Conservation (phyloP, 441 rosid genomes). For the Biscutella auriculata region DNA sequence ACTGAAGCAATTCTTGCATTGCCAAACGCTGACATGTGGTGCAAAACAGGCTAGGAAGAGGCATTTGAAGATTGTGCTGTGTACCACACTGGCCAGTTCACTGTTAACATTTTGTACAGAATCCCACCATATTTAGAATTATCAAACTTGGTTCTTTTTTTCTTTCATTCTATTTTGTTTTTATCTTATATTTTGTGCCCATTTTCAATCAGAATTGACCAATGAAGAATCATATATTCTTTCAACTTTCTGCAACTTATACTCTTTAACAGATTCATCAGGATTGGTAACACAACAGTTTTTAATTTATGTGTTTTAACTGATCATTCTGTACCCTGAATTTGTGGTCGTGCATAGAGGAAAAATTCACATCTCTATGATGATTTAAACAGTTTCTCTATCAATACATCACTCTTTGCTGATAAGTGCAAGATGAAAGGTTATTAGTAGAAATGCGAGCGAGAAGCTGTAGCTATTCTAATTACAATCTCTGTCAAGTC, state of each 20-base stretch:
- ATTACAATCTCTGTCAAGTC: conserved; percentile 37
- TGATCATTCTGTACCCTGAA: not conserved
- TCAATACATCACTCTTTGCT: not conserved
- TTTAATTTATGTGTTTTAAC: too few relatives aligned
- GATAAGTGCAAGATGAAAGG: conserved; percentile 3
- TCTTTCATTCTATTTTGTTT: conserved; percentile 9
- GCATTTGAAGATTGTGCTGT: not conserved
- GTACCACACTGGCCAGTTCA: conserved; percentile 6
- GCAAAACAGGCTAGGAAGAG: not conserved
- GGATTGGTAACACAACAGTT: not conserved
- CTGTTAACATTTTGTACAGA: conserved; percentile 14
- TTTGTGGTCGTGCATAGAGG: too few relatives aligned
- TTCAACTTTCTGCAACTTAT: not conserved
- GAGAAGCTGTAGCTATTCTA: conserved; percentile 28
- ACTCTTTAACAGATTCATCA: not conserved
- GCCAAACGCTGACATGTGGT: not conserved
- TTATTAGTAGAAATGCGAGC: not conserved
- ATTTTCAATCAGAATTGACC: not conserved
- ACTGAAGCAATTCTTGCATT: not conserved
- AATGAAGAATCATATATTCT: conserved; percentile 8
- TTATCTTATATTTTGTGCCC: not conserved
- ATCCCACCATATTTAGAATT: not conserved
- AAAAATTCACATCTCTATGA: conserved; percentile 6
- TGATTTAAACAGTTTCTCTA: not conserved
- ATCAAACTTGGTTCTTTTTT: not conserved